Percentiles rank a stretch among this genome's conserved stretches.
These are phyloP conservation scores for Lolium multiflorum DNA, from an alignment of 176 grass and related monocot genomes.

Conservation along the genomic window DNA sequence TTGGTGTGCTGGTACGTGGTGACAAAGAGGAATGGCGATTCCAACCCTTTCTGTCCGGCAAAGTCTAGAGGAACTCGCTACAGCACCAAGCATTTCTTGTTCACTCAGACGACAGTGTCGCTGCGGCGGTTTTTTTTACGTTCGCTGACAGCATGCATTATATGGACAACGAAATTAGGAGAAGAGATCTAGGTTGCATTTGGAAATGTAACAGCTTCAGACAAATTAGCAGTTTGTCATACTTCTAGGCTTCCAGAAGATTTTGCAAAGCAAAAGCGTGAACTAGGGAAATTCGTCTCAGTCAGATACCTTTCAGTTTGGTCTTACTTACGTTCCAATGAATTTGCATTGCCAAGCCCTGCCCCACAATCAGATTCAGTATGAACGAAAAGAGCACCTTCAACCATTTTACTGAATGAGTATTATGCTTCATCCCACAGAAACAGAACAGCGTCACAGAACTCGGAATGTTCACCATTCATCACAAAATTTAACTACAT, in stretches of 20 bases:
- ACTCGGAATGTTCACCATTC: too few species aligned
- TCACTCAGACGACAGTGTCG: constrained; percentile 16
- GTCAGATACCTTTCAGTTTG: background rate
- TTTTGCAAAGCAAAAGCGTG: background rate
- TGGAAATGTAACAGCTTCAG: background rate
- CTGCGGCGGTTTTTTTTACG: background rate
- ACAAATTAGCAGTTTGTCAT: background rate
- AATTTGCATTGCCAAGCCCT: background rate
- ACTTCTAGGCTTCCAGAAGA: background rate
- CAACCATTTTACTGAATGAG: background rate
- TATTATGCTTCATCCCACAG: background rate
- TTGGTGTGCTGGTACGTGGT: background rate
- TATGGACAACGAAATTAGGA: background rate
- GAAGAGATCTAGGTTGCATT: background rate
- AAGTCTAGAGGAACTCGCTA: background rate
- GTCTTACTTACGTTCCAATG: background rate
- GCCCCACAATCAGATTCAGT: background rate
- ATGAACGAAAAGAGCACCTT: background rate
- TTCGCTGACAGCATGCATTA: background rate
- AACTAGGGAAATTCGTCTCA: background rate
- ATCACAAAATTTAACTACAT: background rate
- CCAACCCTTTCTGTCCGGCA: constrained; percentile 27
- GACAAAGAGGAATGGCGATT: constrained; percentile 21
- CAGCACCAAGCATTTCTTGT: constrained; percentile 23
- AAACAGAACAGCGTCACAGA: background rate